Evolutionary conservation across 1,284 basidiomycete species (phyloP).

Genomic region (Mycena sp.): DNA sequence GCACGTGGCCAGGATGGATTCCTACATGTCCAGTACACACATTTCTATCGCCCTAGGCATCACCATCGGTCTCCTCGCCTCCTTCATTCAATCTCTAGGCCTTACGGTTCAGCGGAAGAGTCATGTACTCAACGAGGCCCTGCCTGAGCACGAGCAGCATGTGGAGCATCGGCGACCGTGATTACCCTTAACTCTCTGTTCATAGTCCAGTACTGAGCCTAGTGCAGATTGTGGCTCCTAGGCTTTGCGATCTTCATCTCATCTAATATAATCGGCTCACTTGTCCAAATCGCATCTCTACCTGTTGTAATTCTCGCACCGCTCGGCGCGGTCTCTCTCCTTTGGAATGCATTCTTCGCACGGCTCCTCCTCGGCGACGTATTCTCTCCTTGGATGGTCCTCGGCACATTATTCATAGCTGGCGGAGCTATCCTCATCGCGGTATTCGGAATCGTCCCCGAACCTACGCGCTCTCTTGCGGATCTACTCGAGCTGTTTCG

Average conservation of each 20-base stretch:
- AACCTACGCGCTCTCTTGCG: slow-evolving; percentile 89
- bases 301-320: slow-evolving; percentile 94
- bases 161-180: slow-evolving; percentile 84
- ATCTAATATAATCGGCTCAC: slow-evolving; percentile 85
- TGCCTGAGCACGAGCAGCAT: slow-evolving; percentile 70
- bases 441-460: slow-evolving; percentile 93
- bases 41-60: slow-evolving; percentile 42
- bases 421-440: slow-evolving; percentile 92
- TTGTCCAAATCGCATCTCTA: slow-evolving; percentile 95
- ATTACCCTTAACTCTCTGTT: slow-evolving; percentile 42
- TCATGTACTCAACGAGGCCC: slow-evolving; percentile 86
- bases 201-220: slow-evolving; percentile 22
- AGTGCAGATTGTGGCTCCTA: slow-evolving; percentile 78
- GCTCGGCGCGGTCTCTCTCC: slow-evolving; percentile 90
- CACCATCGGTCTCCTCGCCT: slow-evolving; percentile 83
- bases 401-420: slow-evolving; percentile 88
- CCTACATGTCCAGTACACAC: slow-evolving; percentile 31
- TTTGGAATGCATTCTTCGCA: slow-evolving; percentile 97
- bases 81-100: slow-evolving; percentile 91
- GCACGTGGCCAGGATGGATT: slow-evolving; percentile 22
- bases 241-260: slow-evolving; percentile 89
- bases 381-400: slow-evolving; percentile 86
- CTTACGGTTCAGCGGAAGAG: slow-evolving; percentile 96
- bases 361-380: slow-evolving; percentile 86
- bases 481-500: slow-evolving; percentile 86